phyloP scores from a whole-genome alignment of 805 yeast species.

The Cyberlindnera amylophila region DNA sequence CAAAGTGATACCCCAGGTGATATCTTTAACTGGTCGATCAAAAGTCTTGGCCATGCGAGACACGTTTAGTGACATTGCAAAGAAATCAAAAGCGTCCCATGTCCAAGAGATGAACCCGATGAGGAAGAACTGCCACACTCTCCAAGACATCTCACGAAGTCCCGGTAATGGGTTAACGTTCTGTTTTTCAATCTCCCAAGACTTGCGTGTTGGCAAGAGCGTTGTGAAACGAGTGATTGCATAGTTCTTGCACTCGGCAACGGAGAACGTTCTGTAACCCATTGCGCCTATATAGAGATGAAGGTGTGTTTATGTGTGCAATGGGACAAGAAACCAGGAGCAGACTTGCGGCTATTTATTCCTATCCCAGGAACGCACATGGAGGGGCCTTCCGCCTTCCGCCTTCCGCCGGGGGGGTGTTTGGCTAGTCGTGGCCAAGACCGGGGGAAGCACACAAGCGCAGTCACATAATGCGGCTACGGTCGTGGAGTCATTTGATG shows the following conservation, averaged over 20 bases:
- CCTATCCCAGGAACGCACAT: neutral
- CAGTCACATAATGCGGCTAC: no score
- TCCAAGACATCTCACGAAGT: constrained; percentile 41
- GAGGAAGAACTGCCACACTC: constrained; percentile 51
- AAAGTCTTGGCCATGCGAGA: constrained; percentile 43
- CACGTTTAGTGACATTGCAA: constrained; percentile 52
- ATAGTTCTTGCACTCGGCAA: constrained; percentile 13
- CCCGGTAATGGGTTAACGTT: constrained; percentile 62
- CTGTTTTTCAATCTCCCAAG: constrained; percentile 33
- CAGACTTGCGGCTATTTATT: neutral
- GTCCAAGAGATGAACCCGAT: constrained; percentile 59
- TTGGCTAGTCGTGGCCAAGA: no score
- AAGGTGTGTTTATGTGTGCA: neutral
- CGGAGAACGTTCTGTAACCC: constrained; percentile 13
- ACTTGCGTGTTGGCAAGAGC: constrained; percentile 44
- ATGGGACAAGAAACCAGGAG: neutral
- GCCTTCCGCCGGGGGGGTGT: no score
- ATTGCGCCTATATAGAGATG: neutral
- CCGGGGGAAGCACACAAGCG: no score
- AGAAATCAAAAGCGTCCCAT: constrained; percentile 65
- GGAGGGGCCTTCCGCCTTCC: no score
- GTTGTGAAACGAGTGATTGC: constrained; percentile 43
- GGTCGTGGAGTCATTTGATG: no score
- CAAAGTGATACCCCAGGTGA: constrained; percentile 57
- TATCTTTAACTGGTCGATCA: constrained; percentile 41